phyloP scores from a whole-genome alignment of 106 monocot genomes.

The Vanilla planifolia region DNA sequence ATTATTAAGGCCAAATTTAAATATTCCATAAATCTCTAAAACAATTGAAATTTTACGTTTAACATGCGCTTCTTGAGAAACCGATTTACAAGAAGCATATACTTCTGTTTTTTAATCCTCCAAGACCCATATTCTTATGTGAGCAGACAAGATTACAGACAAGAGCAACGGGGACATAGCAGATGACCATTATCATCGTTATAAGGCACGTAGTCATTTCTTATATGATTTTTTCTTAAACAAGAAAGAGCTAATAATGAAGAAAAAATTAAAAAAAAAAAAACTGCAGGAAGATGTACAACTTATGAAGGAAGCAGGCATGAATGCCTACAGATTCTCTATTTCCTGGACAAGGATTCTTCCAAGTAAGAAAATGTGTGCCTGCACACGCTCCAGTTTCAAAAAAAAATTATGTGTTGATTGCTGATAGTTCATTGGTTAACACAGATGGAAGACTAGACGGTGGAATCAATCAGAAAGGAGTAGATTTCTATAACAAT shows the following conservation, averaged over 20 bases:
- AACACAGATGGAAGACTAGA: too few relatives aligned
- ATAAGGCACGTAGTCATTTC: conserved; percentile 19
- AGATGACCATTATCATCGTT: conserved; percentile 32
- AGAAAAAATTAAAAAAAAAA: neutral
- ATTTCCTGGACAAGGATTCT: conserved; percentile 17
- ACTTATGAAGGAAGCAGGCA: conserved; percentile 2
- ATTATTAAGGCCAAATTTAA: too few relatives aligned
- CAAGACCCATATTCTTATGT: neutral
- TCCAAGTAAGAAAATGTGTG: conserved; percentile 1
- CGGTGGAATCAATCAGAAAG: conserved; percentile 7
- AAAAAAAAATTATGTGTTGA: too few relatives aligned
- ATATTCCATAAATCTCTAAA: too few relatives aligned
- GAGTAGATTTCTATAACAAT: conserved; percentile 9
- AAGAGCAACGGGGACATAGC: conserved; percentile 26
- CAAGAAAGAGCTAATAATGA: neutral
- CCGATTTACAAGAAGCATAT: too few relatives aligned
- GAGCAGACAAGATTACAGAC: conserved; percentile 17
- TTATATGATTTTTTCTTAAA: neutral
- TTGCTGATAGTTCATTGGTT: too few relatives aligned
- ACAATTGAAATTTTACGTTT: too few relatives aligned
- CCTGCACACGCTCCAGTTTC: too few relatives aligned
- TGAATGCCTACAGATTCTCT: conserved; percentile 14
- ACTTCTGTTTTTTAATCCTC: too few relatives aligned
- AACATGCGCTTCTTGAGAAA: too few relatives aligned
- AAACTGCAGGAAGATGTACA: conserved; percentile 9